phyloP scores from a whole-genome alignment of 2,329 filamentous ascomycete genomes.

The Alternaria panax region DNA sequence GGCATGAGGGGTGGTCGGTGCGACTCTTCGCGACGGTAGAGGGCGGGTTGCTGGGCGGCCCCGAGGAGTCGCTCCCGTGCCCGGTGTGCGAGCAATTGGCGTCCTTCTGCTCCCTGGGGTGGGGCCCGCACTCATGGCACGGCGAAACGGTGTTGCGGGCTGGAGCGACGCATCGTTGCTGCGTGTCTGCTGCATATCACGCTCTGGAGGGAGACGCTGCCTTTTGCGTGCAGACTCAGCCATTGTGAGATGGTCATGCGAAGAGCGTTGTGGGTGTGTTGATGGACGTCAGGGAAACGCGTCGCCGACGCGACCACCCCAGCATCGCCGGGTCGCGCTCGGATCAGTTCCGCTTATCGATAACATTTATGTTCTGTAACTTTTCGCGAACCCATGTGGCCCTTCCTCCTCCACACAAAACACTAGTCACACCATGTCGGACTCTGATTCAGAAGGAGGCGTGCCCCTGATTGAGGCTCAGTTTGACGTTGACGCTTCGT shows the following conservation, averaged over 20 bases:
- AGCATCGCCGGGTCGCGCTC: constrained; percentile 8
- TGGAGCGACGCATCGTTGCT: constrained; percentile 23
- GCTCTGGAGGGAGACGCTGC: constrained; percentile 43
- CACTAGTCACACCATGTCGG: constrained; percentile 51
- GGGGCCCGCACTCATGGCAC: constrained; percentile 45
- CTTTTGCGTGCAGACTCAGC: constrained; percentile 48
- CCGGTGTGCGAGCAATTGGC: constrained; percentile 45
- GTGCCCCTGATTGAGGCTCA: constrained; percentile 55
- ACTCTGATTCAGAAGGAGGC: constrained; percentile 53
- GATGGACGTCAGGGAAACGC: constrained; percentile 31
- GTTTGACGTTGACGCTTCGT: constrained; percentile 42
- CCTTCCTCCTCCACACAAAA: constrained; percentile 29
- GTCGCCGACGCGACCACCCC: constrained; percentile 28
- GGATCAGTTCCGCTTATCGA: constrained; percentile 38
- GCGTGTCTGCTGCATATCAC: constrained; percentile 37
- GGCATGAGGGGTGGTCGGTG: constrained; percentile 63
- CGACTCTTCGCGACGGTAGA: constrained; percentile 45
- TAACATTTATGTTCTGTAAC: constrained; percentile 32
- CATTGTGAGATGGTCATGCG: constrained; percentile 33
- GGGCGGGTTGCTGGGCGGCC: constrained; percentile 43
- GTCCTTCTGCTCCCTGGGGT: constrained; percentile 44
- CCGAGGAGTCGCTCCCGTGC: constrained; percentile 46
- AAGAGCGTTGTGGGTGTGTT: constrained; percentile 26
- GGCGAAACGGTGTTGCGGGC: constrained; percentile 46
- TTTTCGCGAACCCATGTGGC: constrained; percentile 26